A percentile compares a stretch with the other conserved stretches of the same genome.
phyloP scores from a whole-genome alignment of 805 yeast genomes.

The Candida alai region DNA sequence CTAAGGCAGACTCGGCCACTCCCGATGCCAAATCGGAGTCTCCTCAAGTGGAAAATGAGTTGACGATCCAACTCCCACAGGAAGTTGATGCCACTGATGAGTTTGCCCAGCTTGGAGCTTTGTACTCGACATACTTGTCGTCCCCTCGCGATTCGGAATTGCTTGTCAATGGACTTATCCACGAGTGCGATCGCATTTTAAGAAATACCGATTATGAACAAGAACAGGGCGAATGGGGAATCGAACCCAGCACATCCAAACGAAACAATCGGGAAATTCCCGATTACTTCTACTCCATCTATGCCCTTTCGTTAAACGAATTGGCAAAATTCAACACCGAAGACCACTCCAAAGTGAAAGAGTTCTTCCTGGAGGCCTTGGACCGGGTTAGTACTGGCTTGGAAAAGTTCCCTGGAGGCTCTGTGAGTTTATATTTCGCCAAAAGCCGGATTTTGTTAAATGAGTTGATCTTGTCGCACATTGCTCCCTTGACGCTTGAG shows the following conservation, averaged over 20 bases:
- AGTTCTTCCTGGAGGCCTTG: conserved; percentile 64
- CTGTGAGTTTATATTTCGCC: conserved; percentile 47
- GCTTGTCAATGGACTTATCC: conserved; percentile 79
- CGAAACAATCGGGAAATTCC: conserved; percentile 17
- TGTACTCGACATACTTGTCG: conserved; percentile 61
- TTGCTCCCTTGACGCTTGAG: conserved; percentile 46
- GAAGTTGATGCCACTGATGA: conserved; percentile 75
- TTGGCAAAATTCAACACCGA: conserved; percentile 53
- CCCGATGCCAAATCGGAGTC: conserved; percentile 16
- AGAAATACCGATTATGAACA: conserved; percentile 41
- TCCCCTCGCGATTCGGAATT: conserved; percentile 60
- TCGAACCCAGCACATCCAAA: conserved; percentile 12
- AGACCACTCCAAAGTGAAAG: conserved; percentile 34
- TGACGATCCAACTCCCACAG: conserved; percentile 62
- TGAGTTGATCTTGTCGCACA: conserved; percentile 55
- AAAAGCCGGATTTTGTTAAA: conserved; percentile 53
- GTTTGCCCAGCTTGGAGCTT: conserved; percentile 66
- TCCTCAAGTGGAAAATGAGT: conserved; percentile 17
- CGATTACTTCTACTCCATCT: conserved; percentile 64
- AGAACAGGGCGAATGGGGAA: conserved; percentile 10
- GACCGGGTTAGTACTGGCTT: conserved; percentile 66
- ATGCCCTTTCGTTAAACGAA: conserved; percentile 68
- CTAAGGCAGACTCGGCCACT: conserved; percentile 4
- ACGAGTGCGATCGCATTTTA: conserved; percentile 82
- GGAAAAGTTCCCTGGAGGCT: conserved; percentile 40